Conservation (phyloP, 1,284 basidiomycete genomes). For the Mycocalia duriaeana region DNA sequence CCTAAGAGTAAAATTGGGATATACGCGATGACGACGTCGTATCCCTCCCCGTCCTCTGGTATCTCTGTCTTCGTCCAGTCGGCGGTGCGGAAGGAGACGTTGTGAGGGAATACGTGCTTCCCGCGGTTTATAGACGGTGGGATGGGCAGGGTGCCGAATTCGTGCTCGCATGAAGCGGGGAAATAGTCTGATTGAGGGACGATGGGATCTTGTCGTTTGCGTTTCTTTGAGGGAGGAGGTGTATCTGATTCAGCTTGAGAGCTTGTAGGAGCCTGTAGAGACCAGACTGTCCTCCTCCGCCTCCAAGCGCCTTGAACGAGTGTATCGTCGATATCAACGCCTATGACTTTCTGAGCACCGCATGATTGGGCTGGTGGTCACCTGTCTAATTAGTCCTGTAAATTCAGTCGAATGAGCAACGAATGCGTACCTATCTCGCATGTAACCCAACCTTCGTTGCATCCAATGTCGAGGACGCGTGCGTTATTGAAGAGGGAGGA, state of each 20-base stretch:
- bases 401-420: background rate
- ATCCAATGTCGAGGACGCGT: conserved; percentile 74
- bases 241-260: too few relatives aligned
- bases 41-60: conserved; percentile 52
- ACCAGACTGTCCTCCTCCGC: conserved; percentile 64
- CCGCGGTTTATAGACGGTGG: conserved; percentile 36
- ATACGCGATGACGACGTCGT: conserved; percentile 73
- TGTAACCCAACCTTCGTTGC: conserved; percentile 79
- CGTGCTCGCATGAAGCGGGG: conserved; percentile 68
- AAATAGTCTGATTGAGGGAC: conserved; percentile 45
- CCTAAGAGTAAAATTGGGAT: conserved; percentile 20
- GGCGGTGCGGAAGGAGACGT: conserved; percentile 60
- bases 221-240: conserved; percentile 2
- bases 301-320: conserved; percentile 71
- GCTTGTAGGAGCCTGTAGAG: conserved; percentile 47
- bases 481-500: conserved; percentile 44
- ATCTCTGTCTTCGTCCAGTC: conserved; percentile 65
- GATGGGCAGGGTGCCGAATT: conserved; percentile 67
- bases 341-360: conserved; percentile 58
- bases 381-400: too few relatives aligned
- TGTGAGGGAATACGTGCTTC: conserved; percentile 61
- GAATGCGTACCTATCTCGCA: conserved; percentile 66
- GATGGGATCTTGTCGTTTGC: conserved; percentile 11
- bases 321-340: conserved; percentile 76
- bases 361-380: conserved; percentile 65